Conservation (phyloP, 2,329 filamentous ascomycete species). For the Talaromyces piceae region DNA sequence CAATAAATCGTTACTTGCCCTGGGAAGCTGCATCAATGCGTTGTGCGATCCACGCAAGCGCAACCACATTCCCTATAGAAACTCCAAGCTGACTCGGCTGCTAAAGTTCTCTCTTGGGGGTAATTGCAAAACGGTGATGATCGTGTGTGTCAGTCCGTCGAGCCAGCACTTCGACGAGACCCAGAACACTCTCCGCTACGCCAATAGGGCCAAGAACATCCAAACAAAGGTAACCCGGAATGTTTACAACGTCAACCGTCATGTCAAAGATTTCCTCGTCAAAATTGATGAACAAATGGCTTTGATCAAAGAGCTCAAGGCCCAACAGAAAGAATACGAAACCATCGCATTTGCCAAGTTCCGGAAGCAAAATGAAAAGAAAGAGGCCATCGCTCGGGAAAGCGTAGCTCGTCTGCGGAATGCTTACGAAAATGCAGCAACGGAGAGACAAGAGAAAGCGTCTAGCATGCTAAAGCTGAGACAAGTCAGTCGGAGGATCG, state of each 20-base stretch:
- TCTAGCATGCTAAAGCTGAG: conserved; percentile 74
- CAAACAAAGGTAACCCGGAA: conserved; percentile 99
- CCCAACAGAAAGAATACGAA: conserved; percentile 85
- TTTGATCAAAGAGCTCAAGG: conserved; percentile 92
- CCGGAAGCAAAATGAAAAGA: conserved; percentile 81
- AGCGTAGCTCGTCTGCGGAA: conserved; percentile 70
- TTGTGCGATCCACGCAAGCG: conserved; percentile 86
- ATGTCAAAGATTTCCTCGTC: conserved; percentile 98
- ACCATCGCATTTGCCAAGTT: conserved; percentile 77
- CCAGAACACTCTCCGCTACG: conserved; percentile 94
- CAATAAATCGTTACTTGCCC: conserved; percentile 92
- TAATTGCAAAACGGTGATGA: conserved; percentile 99
- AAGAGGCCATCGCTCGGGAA: conserved; percentile 66
- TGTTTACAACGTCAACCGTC: conserved; percentile 96
- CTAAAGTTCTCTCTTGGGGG: conserved; percentile 96
- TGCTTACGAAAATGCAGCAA: conserved; percentile 72
- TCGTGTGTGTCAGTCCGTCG: conserved; percentile 94
- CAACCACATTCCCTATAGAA: conserved; percentile 93
- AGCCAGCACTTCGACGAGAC: conserved; percentile 97
- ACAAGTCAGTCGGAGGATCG: conserved; percentile 76
- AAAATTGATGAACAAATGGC: conserved; percentile 98
- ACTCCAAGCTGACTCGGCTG: conserved; percentile 91
- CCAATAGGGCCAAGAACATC: conserved; percentile 97
- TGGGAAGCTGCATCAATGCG: conserved; percentile 97
- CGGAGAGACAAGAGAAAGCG: conserved; percentile 72